phyloP scores from a whole-genome alignment of 768 basidiomycete genomes.

The Termitomyces sp. region DNA sequence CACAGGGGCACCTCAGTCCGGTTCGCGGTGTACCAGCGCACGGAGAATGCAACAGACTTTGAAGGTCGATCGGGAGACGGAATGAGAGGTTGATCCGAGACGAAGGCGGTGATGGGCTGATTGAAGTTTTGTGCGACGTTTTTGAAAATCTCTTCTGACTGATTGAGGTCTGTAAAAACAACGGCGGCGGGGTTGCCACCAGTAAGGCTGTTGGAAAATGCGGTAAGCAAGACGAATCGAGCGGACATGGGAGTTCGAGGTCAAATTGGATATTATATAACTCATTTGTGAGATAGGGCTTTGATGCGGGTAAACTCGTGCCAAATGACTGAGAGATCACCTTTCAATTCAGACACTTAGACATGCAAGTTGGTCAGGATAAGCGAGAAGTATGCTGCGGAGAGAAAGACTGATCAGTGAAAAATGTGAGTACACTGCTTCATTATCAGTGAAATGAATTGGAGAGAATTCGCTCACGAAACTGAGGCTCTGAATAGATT shows the following conservation, averaged over 20 bases:
- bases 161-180: slow-evolving; percentile 27
- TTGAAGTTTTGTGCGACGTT: slow-evolving; percentile 36
- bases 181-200: slow-evolving; percentile 41
- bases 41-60: slow-evolving; percentile 22
- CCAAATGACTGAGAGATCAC: no score
- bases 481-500: rapidly evolving
- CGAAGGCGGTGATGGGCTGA: slow-evolving; percentile 26
- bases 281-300: neutral
- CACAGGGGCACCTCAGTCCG: slow-evolving; percentile 29
- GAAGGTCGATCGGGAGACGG: slow-evolving; percentile 1
- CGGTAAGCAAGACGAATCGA: slow-evolving; percentile 31
- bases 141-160: slow-evolving; percentile 22
- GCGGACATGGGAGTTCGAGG: neutral
- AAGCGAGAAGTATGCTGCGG: no score
- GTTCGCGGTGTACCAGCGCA: slow-evolving; percentile 32
- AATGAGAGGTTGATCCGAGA: slow-evolving; percentile 6
- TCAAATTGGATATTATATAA: neutral
- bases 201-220: slow-evolving; percentile 35
- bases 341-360: no score
- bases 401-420: neutral
- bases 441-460: neutral
- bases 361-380: no score
- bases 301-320: neutral
- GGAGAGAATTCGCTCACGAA: no score
- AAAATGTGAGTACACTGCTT: neutral